These are phyloP conservation scores for Ogataea pilisensis DNA, from an alignment of 805 yeast species.

Conservation along the genomic window DNA sequence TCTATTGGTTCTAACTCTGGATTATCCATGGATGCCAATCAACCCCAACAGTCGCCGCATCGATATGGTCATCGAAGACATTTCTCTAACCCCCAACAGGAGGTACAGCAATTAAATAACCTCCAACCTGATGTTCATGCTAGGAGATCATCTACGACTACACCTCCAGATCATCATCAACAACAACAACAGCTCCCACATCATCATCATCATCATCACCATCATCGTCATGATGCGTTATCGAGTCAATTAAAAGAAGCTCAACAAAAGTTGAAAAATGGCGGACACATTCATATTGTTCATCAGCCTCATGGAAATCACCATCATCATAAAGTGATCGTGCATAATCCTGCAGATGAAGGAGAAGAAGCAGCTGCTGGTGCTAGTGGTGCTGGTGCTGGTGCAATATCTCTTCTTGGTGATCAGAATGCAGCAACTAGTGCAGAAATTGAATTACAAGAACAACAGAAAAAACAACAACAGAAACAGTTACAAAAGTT, in stretches of 20 bases:
- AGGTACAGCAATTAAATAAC: neutral
- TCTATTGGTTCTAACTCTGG: neutral
- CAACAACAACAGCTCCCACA: constrained; percentile 6
- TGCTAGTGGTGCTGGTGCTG: neutral
- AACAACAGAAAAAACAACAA: neutral
- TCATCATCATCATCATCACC: constrained; percentile 28
- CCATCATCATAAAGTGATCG: constrained; percentile 25
- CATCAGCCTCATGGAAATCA: constrained; percentile 29
- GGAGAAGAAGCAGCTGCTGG: neutral
- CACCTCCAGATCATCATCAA: constrained; percentile 9
- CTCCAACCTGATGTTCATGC: constrained; percentile 1
- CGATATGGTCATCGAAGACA: constrained; percentile 3
- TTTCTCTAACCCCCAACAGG: neutral
- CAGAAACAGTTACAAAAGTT: neutral
- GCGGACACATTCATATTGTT: constrained; percentile 27
- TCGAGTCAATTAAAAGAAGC: constrained; percentile 22
- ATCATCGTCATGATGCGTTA: constrained; percentile 25
- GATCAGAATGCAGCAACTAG: neutral
- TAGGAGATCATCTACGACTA: too few relatives aligned
- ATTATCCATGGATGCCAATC: too few relatives aligned
- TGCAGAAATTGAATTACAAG: neutral
- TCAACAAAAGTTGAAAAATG: constrained; percentile 23
- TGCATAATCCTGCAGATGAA: constrained; percentile 23
- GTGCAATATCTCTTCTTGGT: neutral
- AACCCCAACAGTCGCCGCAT: constrained; percentile 11